Evolutionary conservation across 495 filamentous ascomycete species (phyloP).

Genomic region (Acidiella bohemica): DNA sequence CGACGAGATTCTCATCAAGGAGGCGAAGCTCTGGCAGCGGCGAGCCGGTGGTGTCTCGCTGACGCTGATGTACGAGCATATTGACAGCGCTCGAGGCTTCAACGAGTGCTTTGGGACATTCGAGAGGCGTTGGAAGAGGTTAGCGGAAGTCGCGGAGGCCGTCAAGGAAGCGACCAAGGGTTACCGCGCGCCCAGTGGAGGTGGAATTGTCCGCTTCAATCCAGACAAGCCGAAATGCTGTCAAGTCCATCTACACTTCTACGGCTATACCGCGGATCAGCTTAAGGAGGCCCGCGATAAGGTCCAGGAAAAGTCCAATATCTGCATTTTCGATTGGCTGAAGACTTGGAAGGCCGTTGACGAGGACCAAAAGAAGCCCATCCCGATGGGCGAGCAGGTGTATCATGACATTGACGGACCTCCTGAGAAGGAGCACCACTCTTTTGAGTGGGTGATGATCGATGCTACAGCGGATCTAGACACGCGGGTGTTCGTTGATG

Average conservation of each 20-base stretch:
- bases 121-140: slow-evolving; percentile 9
- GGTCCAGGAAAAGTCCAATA: slow-evolving; percentile 3
- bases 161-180: slow-evolving; percentile 7
- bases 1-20: slow-evolving; percentile 8
- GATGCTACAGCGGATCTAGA: slow-evolving; percentile 2
- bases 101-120: slow-evolving; percentile 17
- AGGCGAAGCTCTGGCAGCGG: slow-evolving; percentile 15
- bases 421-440: not conserved
- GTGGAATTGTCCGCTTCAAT: slow-evolving; percentile 3
- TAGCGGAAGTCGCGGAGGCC: slow-evolving; percentile 2
- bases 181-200: not conserved
- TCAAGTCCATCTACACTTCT: slow-evolving; percentile 8
- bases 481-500: slow-evolving; percentile 13
- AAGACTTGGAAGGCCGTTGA: slow-evolving; percentile 9
- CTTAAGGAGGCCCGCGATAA: slow-evolving; percentile 5
- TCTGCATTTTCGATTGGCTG: slow-evolving; percentile 8
- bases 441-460: slow-evolving; percentile 14
- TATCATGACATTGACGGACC: not conserved
- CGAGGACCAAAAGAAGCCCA: not conserved
- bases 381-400: not conserved
- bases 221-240: slow-evolving; percentile 9
- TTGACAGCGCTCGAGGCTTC: slow-evolving; percentile 12
- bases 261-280: slow-evolving; percentile 9
- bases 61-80: slow-evolving; percentile 9
- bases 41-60: slow-evolving; percentile 10